phyloP scores from a whole-genome alignment of 2,329 filamentous ascomycete genomes.

The Fonsecaea monophora region DNA sequence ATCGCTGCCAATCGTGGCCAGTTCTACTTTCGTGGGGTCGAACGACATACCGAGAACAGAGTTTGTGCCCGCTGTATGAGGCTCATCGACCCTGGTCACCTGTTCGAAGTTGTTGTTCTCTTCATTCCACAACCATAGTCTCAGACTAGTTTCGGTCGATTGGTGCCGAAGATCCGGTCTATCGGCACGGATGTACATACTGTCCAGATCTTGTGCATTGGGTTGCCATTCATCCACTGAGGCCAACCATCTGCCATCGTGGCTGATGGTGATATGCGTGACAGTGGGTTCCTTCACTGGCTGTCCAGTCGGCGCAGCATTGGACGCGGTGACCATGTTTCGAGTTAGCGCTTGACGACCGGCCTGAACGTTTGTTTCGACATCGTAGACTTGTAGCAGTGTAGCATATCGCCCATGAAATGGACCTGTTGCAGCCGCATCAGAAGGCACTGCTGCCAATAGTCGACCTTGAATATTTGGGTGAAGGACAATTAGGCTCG shows the following conservation, averaged over 20 bases:
- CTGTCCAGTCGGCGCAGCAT: constrained; percentile 73
- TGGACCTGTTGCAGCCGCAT: constrained; percentile 38
- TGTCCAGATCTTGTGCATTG: constrained; percentile 69
- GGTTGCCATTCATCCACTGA: constrained; percentile 92
- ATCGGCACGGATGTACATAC: constrained; percentile 50
- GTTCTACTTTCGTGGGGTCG: constrained; percentile 72
- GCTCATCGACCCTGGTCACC: constrained; percentile 80
- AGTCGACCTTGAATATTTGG: constrained; percentile 69
- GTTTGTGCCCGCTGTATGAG: constrained; percentile 68
- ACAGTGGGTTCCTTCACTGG: constrained; percentile 79
- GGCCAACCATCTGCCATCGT: constrained; percentile 86
- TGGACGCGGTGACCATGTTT: constrained; percentile 83
- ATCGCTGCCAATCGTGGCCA: constrained; percentile 86
- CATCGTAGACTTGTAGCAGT: constrained; percentile 80
- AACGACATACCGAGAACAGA: constrained; percentile 75
- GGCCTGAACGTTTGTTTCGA: constrained; percentile 77
- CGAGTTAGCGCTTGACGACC: constrained; percentile 87
- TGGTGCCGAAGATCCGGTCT: constrained; percentile 19
- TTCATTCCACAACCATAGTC: constrained; percentile 80
- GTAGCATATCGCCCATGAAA: constrained; percentile 41
- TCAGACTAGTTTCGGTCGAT: constrained; percentile 74
- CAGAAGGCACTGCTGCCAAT: constrained; percentile 69
- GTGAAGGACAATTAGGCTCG: constrained; percentile 60
- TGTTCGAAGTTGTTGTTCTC: constrained; percentile 68
- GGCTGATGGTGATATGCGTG: constrained; percentile 74